A percentile compares a stretch with the other conserved stretches of the same genome.
These are phyloP conservation scores for Volvox africanus DNA, from an alignment of 139 green algal species.

Conservation along the genomic window DNA sequence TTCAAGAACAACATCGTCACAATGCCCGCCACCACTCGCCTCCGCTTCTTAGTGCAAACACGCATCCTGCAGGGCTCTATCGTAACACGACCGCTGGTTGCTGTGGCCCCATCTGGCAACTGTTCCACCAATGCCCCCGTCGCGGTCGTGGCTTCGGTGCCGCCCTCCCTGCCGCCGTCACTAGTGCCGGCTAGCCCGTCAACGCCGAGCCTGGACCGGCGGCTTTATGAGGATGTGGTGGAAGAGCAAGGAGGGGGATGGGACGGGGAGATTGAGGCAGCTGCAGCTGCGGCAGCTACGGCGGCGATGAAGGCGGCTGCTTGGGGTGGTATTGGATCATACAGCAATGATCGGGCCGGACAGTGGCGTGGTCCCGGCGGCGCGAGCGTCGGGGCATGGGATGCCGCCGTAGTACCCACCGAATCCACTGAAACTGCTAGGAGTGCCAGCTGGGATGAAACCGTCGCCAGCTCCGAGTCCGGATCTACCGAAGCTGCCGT, in stretches of 20 bases:
- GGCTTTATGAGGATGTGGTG: neutral
- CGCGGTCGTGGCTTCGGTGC: neutral
- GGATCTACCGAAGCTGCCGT: too few species aligned
- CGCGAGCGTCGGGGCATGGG: neutral
- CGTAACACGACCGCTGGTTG: constrained; percentile 3
- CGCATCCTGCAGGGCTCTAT: constrained; percentile 38
- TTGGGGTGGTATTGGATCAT: neutral
- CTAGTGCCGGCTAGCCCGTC: neutral
- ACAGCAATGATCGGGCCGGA: neutral
- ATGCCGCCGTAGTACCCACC: neutral
- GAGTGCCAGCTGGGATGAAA: too few species aligned
- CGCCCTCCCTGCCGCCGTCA: neutral
- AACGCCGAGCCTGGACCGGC: neutral
- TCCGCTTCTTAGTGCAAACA: constrained; percentile 10
- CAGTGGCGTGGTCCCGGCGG: neutral
- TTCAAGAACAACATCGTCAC: constrained; percentile 48
- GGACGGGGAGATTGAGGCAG: neutral
- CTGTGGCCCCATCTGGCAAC: neutral
- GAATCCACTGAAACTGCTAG: too few species aligned
- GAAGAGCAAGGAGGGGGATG: neutral
- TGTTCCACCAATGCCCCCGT: neutral
- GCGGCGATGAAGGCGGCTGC: neutral
- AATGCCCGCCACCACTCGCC: neutral
- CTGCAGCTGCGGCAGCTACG: neutral
- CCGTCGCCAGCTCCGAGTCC: too few species aligned